These are phyloP conservation scores for Beverwykella pulmonaria DNA, from an alignment of 495 filamentous ascomycete species.

Conservation along the genomic window DNA sequence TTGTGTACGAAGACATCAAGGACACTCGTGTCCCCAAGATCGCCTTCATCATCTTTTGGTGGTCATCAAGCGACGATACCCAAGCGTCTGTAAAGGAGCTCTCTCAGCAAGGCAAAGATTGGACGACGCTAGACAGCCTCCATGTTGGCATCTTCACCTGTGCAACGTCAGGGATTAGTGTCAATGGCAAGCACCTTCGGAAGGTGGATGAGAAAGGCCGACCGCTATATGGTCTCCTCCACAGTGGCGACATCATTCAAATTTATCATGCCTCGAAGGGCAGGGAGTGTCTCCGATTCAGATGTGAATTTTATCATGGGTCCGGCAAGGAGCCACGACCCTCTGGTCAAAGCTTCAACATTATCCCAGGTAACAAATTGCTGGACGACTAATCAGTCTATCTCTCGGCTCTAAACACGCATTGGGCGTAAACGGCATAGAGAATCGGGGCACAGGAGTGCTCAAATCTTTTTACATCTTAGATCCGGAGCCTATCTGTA, in stretches of 20 bases:
- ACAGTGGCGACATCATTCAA: constrained; percentile 71
- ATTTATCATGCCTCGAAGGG: constrained; percentile 56
- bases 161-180: constrained; percentile 66
- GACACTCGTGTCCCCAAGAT: constrained; percentile 77
- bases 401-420: neutral
- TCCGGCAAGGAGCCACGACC: constrained; percentile 38
- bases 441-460: neutral
- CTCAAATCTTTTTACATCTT: neutral
- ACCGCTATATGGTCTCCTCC: constrained; percentile 63
- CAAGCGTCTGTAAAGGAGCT: constrained; percentile 55
- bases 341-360: constrained; percentile 22
- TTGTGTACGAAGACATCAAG: constrained; percentile 58
- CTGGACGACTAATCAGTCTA: no score
- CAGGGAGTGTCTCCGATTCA: constrained; percentile 52
- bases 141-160: constrained; percentile 73
- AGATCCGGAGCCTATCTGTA: neutral
- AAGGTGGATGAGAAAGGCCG: constrained; percentile 50
- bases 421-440: neutral
- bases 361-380: constrained; percentile 7
- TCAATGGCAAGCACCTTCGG: constrained; percentile 67
- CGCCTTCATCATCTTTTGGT: constrained; percentile 76
- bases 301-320: constrained; percentile 49
- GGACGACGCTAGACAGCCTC: constrained; percentile 55
- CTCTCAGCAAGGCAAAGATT: constrained; percentile 61
- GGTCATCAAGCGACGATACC: constrained; percentile 58